Percentiles rank a stretch among this genome's conserved stretches.
Evolutionary conservation across 2,329 filamentous ascomycete species (phyloP).

Genomic region (Calonectria naviculata): DNA sequence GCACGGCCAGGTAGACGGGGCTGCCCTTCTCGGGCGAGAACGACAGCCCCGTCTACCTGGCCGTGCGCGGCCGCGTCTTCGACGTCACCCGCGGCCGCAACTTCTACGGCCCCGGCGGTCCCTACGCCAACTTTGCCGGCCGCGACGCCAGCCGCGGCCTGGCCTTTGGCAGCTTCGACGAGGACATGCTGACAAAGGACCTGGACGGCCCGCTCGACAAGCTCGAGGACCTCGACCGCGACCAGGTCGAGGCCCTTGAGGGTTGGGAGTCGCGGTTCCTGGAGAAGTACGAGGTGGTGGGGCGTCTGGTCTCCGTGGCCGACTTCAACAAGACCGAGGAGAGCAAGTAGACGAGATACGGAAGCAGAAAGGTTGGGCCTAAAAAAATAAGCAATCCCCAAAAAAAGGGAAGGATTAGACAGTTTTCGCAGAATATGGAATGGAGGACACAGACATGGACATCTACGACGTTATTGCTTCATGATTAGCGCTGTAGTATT

Average conservation of each 20-base stretch:
- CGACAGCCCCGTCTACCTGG: conserved; percentile 82
- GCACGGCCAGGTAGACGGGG: conserved; percentile 57
- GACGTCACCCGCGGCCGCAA: conserved; percentile 88
- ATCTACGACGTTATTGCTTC: neutral
- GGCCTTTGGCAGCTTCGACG: conserved; percentile 92
- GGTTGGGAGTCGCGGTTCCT: conserved; percentile 95
- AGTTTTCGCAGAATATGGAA: neutral
- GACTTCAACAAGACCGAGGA: conserved; percentile 45
- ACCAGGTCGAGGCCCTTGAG: conserved; percentile 84
- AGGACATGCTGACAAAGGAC: conserved; percentile 94
- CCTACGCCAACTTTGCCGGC: conserved; percentile 96
- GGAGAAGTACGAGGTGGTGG: conserved; percentile 96
- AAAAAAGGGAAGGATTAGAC: neutral
- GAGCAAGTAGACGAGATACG: conserved; percentile 29
- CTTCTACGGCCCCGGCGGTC: conserved; percentile 96
- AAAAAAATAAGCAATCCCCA: no score
- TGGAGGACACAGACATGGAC: neutral
- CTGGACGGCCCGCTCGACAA: conserved; percentile 85
- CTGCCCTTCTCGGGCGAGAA: conserved; percentile 85
- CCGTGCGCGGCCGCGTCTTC: conserved; percentile 91
- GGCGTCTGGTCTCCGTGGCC: conserved; percentile 75
- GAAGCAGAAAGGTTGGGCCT: conserved; percentile 8
- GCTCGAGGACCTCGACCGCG: conserved; percentile 75
- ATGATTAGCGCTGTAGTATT: neutral
- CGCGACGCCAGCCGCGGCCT: conserved; percentile 89